Evolutionary conservation across 2,329 filamentous ascomycete species (phyloP).

Genomic region (Aspergillus fructus): DNA sequence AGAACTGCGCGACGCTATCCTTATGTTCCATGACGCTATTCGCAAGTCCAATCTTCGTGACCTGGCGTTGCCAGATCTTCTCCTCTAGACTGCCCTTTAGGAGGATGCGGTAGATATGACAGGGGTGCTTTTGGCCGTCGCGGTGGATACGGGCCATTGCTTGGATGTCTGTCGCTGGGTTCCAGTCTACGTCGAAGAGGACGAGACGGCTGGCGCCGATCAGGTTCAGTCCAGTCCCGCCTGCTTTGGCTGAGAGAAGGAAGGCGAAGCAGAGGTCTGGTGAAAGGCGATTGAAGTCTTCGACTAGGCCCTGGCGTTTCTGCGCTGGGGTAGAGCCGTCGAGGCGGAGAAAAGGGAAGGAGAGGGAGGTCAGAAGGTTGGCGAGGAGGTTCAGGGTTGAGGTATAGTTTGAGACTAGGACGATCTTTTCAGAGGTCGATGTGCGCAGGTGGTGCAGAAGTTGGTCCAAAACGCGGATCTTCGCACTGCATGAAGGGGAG

Average conservation of each 20-base stretch:
- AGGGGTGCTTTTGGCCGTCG: conserved; percentile 67
- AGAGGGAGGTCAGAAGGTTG: conserved; percentile 59
- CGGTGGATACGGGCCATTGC: conserved; percentile 74
- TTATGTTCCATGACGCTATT: conserved; percentile 71
- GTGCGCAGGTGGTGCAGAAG: conserved; percentile 61
- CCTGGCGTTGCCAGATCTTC: conserved; percentile 72
- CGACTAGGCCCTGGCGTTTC: conserved; percentile 67
- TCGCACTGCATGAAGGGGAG: conserved; percentile 60
- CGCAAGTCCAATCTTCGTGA: conserved; percentile 68
- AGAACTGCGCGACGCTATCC: conserved; percentile 59
- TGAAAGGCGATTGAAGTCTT: conserved; percentile 65
- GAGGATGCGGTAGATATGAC: conserved; percentile 68
- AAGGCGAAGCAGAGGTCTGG: conserved; percentile 64
- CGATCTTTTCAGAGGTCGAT: conserved; percentile 67
- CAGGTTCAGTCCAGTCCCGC: conserved; percentile 68
- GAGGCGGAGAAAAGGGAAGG: conserved; percentile 64
- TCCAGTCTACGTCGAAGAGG: conserved; percentile 75
- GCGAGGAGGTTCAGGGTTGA: conserved; percentile 68
- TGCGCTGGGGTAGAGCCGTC: conserved; percentile 65
- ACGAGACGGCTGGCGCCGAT: conserved; percentile 69
- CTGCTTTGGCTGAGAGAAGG: conserved; percentile 70
- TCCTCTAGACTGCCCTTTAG: conserved; percentile 70
- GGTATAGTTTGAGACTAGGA: conserved; percentile 75
- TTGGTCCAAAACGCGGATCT: conserved; percentile 66
- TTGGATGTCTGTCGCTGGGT: conserved; percentile 70